Evolutionary conservation across 257 asterid species (phyloP).

Genomic region (Solanum piurae): DNA sequence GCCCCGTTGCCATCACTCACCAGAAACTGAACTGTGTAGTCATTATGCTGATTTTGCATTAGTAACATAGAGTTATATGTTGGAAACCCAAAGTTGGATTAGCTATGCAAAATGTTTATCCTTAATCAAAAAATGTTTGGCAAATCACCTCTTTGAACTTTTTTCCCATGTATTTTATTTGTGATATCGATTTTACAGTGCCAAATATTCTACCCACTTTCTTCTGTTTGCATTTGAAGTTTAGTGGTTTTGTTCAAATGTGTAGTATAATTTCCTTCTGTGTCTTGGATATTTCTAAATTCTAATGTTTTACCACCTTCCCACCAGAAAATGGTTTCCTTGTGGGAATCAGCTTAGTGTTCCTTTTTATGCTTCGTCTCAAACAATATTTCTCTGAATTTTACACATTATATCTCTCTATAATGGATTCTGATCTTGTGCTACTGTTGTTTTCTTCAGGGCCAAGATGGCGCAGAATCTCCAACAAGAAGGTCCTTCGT

Average conservation of each 20-base stretch:
- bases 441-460: constrained; percentile 23
- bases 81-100: background rate
- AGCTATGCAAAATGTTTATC: background rate
- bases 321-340: background rate
- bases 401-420: background rate
- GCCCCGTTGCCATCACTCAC: background rate
- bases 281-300: background rate
- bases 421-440: background rate
- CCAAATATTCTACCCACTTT: background rate
- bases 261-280: background rate
- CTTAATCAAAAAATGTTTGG: background rate
- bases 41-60: background rate
- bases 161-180: background rate
- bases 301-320: background rate
- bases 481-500: constrained; percentile 39
- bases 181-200: background rate
- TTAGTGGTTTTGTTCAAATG: background rate
- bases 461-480: constrained; percentile 39
- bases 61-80: background rate
- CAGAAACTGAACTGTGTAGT: background rate
- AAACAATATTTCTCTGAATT: background rate
- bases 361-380: background rate
- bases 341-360: background rate
- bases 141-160: background rate
- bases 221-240: background rate